Conservation (phyloP, 192 early-diverging fungal genomes). For the Dissophora ornata region DNA sequence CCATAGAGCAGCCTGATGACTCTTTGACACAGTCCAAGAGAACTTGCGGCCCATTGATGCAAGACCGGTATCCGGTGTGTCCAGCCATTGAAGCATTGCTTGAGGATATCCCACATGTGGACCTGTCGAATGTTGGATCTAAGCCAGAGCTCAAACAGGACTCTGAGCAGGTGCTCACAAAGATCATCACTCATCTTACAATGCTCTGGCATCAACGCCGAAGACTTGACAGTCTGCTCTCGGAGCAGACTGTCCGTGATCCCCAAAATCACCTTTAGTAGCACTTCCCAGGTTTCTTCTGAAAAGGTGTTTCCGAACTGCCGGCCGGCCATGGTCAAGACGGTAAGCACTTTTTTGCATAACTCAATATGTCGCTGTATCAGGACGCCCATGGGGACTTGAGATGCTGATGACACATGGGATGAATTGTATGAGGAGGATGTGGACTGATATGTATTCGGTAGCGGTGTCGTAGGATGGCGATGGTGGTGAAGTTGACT, state of each 20-base stretch:
- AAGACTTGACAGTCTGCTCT: constrained; percentile 57
- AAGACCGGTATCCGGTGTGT: constrained; percentile 78
- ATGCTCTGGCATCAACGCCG: constrained; percentile 29
- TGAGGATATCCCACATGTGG: constrained; percentile 85
- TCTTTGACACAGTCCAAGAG: constrained; percentile 75
- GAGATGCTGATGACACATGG: constrained; percentile 6
- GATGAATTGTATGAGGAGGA: constrained; percentile 19
- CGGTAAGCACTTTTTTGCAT: constrained; percentile 76
- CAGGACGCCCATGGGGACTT: constrained; percentile 40
- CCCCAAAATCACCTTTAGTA: constrained; percentile 85
- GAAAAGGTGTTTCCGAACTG: constrained; percentile 69
- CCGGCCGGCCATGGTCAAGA: constrained; percentile 71
- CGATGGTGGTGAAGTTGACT: background rate
- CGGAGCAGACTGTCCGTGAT: constrained; percentile 77
- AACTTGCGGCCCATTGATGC: constrained; percentile 79
- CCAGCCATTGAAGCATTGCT: constrained; percentile 76
- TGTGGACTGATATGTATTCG: constrained; percentile 8
- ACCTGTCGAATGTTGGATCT: constrained; percentile 71
- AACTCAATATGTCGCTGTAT: constrained; percentile 75
- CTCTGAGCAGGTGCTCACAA: constrained; percentile 76
- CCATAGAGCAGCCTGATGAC: constrained; percentile 77
- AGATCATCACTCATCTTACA: constrained; percentile 80
- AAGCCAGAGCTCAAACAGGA: constrained; percentile 85
- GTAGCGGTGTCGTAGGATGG: constrained; percentile 18
- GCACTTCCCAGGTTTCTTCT: constrained; percentile 81